Evolutionary conservation across 495 filamentous ascomycete genomes (phyloP), one percentile per base, ranked within the genome.

Genomic region (Aeminium ludgeri): DNA sequence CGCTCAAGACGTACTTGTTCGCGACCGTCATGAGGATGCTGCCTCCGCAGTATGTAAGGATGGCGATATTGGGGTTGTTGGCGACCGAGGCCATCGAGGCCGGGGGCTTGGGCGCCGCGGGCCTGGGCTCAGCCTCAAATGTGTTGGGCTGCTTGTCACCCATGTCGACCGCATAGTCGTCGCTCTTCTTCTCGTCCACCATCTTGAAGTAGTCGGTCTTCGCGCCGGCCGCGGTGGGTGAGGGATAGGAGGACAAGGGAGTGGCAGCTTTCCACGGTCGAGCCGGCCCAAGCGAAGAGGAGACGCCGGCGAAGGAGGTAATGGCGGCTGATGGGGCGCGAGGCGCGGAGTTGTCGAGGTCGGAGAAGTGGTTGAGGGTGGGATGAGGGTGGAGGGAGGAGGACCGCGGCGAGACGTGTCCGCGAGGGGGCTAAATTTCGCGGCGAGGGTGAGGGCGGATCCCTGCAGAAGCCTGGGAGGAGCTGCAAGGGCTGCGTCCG

Each of bases 11-110:
- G 58, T 89, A 99, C 71, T 99, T 99, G 66, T 99, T 99, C 63
- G 89, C 92, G 18, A 93, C 78, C 30, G 91, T 99, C 89, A 99
- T 99, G 59, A 87, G 67, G 49, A 99, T 99, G 4, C 86, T 95
- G 38, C 89, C 80, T 51, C 75, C 69, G 63, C 89, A 99, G 65
- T 99, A 99, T 17, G 80, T 75, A 37, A 94, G 55, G 48, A 99
- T 82, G 8, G 87, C 81, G 7, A 89, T 56, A 28, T 73, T 60
- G 8, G 87, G 81, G 55, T 72, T 87, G 54, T 80, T 82, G 45
- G 74, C 36, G 10, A 39, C 4, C 16, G 15, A 11, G 4, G 36
- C 4, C 7, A 29, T 11, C 15, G 36, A 8, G 7, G 39, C 32
- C 32, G 35, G 12, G 57, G 37, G 38, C 38, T 50, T 55, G 20